Percentiles rank a stretch among this genome's conserved stretches.
phyloP scores from a whole-genome alignment of 148 eudicot genomes.

The Amaranthus cruentus region DNA sequence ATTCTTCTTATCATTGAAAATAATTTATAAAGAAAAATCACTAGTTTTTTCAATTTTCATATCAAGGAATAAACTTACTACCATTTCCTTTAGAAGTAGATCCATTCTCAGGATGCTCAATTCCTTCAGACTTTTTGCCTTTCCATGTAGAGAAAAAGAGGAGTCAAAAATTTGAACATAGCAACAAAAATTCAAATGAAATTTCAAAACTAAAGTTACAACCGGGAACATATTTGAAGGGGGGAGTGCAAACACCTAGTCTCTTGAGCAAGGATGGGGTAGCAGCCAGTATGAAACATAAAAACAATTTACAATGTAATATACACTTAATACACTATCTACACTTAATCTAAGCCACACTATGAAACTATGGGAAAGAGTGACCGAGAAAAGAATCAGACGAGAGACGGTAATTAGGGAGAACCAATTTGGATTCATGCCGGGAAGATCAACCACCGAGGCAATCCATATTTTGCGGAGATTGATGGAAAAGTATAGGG shows the following conservation, averaged over 20 bases:
- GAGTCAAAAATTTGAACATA: neutral
- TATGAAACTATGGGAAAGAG: too few relatives aligned
- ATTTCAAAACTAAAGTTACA: neutral
- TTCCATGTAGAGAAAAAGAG: slow-evolving; percentile 2
- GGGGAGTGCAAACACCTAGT: neutral
- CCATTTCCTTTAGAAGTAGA: slow-evolving; percentile 35
- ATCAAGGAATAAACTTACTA: slow-evolving; percentile 36
- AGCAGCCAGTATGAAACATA: neutral
- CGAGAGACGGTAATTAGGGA: too few relatives aligned
- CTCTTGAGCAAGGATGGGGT: neutral
- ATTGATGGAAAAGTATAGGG: too few relatives aligned
- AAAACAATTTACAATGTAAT: neutral
- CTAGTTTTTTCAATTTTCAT: neutral
- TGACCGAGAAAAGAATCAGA: too few relatives aligned
- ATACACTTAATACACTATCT: neutral
- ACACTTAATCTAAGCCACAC: too few relatives aligned
- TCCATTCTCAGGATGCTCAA: slow-evolving; percentile 38
- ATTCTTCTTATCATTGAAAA: too few relatives aligned
- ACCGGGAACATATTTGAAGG: too few relatives aligned
- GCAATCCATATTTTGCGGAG: too few relatives aligned
- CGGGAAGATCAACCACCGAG: too few relatives aligned
- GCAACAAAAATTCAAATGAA: neutral
- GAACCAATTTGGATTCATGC: too few relatives aligned
- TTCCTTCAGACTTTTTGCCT: slow-evolving; percentile 42
- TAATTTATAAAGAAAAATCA: neutral